These are phyloP conservation scores for Cucurbita pepo DNA, from an alignment of 306 rosid genomes.

Conservation along the genomic window DNA sequence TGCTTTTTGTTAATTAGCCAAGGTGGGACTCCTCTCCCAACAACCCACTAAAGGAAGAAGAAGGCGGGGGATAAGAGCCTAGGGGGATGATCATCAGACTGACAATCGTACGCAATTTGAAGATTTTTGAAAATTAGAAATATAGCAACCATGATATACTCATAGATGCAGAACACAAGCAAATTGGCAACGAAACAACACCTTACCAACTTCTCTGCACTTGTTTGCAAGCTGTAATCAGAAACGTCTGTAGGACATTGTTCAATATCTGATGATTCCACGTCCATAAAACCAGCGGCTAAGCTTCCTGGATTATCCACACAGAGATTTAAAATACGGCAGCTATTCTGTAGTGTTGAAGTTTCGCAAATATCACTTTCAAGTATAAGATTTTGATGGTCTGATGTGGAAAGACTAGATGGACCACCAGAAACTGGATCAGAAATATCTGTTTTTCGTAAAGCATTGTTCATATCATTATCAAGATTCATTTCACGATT, in stretches of 20 bases:
- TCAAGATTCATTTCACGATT: neutral
- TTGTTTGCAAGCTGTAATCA: neutral
- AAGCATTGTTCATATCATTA: constrained; percentile 12
- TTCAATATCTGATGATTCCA: constrained; percentile 38
- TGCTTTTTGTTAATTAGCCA: no score
- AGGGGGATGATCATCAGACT: neutral
- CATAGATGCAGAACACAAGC: constrained; percentile 8
- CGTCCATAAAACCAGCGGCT: constrained; percentile 22
- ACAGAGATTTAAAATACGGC: constrained; percentile 13
- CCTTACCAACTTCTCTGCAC: constrained; percentile 7
- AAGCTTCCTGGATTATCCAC: constrained; percentile 20
- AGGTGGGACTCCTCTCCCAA: no score
- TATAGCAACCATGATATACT: neutral
- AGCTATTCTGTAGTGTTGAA: constrained; percentile 12
- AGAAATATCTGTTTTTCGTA: constrained; percentile 13
- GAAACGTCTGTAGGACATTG: constrained; percentile 27
- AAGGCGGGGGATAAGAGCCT: neutral
- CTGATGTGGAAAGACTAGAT: constrained; percentile 9
- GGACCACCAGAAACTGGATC: constrained; percentile 15
- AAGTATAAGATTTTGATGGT: constrained; percentile 13
- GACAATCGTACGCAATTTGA: neutral
- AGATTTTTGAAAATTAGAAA: neutral
- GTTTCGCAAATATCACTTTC: constrained; percentile 13
- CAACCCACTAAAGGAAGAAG: no score
- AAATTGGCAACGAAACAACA: constrained; percentile 7